Base-by-base conservation (phyloP, 495 filamentous ascomycete species). In the Chaetomium cochliodes region DNA sequence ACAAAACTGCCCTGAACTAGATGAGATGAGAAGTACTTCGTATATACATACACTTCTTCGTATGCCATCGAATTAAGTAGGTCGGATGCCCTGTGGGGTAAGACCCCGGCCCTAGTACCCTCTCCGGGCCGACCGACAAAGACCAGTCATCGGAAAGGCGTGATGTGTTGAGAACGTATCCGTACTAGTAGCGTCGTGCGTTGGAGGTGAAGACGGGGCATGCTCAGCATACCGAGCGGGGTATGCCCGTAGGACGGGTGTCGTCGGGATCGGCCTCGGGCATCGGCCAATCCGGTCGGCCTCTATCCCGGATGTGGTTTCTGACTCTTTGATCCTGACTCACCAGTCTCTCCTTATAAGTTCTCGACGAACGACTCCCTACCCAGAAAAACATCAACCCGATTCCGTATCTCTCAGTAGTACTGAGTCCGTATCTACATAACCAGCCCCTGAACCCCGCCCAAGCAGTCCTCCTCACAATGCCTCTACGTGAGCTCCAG, bases 401-500 rank as follows among this genome's bases (percentile, higher is more conserved):
- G 0, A 2, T 58, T 18, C 12, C 20, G 1, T 20, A 18, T 49
- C 9, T 13, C 28, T 30, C 28, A 6, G 28, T 30, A 30, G 28
- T 30, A n/a, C n/a, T n/a, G n/a, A n/a, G n/a, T n/a, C n/a, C n/a
- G n/a, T n/a, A 18, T 47, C 7, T 12, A 16, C 25, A 0, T 7
- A 26, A 7, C 30, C 37, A 63, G 7, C n/a, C 39, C 20, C 41
- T 20, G 5, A 28, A 26, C 18, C 47, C 37, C 13, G 44, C 26
- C 39, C 16, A 30, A 26, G 16, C 25, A 25, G n/a, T 47, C 16
- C 18, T 59, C 30, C 30, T 15, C 73, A 78, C 71, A 8, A 85
- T 85, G 82, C 76, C 80, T 53, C 73, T 75, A 25, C 67, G 73
- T 39, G 73, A 79, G 12, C 80, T 91, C 30, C 83, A 86, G 59